These are phyloP conservation scores for Ophiostoma ips DNA, from an alignment of 2,329 filamentous ascomycete species.

Conservation along the genomic window DNA sequence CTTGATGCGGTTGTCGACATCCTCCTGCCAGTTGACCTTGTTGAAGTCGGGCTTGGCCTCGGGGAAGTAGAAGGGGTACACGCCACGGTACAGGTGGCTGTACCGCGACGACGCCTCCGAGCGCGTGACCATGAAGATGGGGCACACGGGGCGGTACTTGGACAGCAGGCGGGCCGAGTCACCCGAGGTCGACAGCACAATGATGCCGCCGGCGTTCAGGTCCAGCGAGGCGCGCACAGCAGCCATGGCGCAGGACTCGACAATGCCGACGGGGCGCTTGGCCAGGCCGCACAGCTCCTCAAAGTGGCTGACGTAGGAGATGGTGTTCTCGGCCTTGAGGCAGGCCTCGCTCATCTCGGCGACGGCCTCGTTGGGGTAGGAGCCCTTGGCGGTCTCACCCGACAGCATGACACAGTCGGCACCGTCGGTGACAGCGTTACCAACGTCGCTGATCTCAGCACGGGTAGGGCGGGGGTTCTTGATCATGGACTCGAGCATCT, in stretches of 20 bases:
- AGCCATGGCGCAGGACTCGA: conserved; percentile 93
- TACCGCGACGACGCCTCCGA: conserved; percentile 75
- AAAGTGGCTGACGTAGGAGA: conserved; percentile 92
- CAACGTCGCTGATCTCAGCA: conserved; percentile 96
- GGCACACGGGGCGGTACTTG: conserved; percentile 97
- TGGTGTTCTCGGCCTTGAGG: conserved; percentile 90
- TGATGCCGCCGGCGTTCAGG: conserved; percentile 89
- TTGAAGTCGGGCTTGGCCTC: conserved; percentile 91
- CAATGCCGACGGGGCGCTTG: conserved; percentile 70
- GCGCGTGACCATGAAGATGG: conserved; percentile 97
- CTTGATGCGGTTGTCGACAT: conserved; percentile 93
- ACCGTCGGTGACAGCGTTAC: conserved; percentile 93
- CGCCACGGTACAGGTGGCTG: conserved; percentile 89
- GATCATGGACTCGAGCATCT: conserved; percentile 99
- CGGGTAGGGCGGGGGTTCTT: conserved; percentile 97
- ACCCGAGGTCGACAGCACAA: conserved; percentile 91
- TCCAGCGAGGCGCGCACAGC: conserved; percentile 92
- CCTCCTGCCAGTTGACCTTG: conserved; percentile 92
- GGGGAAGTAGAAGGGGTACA: conserved; percentile 93
- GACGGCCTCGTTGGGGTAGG: conserved; percentile 84
- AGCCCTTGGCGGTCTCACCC: conserved; percentile 96
- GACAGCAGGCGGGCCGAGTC: conserved; percentile 88
- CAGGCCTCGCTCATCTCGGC: conserved; percentile 98
- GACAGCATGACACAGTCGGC: conserved; percentile 99
- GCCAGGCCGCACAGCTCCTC: conserved; percentile 83